A percentile compares a stretch with the other conserved stretches of the same genome.
These are phyloP conservation scores for Colletotrichum cuscutae DNA, from an alignment of 2,329 filamentous ascomycete species.

Conservation along the genomic window DNA sequence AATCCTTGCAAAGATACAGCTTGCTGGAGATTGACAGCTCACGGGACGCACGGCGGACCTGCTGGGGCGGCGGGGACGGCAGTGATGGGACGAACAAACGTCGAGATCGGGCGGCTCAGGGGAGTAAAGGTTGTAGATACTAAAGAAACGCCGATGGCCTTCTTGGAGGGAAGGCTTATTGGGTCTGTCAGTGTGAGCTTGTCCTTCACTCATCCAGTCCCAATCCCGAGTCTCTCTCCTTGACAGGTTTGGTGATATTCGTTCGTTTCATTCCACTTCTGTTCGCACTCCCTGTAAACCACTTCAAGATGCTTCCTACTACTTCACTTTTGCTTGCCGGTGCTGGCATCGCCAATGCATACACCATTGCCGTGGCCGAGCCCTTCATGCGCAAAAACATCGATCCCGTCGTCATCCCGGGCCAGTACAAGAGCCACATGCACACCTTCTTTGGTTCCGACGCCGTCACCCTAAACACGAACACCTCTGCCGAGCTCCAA, in stretches of 20 bases:
- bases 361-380: constrained; percentile 37
- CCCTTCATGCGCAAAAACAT: constrained; percentile 47
- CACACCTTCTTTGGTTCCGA: constrained; percentile 51
- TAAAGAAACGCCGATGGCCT: neutral
- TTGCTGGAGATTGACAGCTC: neutral
- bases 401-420: constrained; percentile 45
- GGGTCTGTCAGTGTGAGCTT: neutral
- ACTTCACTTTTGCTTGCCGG: constrained; percentile 27
- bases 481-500: constrained; percentile 45
- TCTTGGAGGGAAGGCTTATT: neutral
- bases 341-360: constrained; percentile 36
- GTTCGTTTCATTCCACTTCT: neutral
- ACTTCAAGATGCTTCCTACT: constrained; percentile 13
- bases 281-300: neutral
- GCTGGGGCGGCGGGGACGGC: neutral
- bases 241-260: neutral
- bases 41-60: neutral
- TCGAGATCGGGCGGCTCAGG: neutral
- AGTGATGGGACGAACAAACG: constrained; percentile 5
- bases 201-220: neutral
- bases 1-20: neutral
- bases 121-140: neutral
- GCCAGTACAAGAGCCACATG: constrained; percentile 45
- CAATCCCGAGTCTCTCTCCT: neutral
- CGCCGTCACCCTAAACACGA: constrained; percentile 43